These are phyloP conservation scores for Phialemoniopsis sp. DNA, from an alignment of 2,329 filamentous ascomycete species.

Conservation along the genomic window DNA sequence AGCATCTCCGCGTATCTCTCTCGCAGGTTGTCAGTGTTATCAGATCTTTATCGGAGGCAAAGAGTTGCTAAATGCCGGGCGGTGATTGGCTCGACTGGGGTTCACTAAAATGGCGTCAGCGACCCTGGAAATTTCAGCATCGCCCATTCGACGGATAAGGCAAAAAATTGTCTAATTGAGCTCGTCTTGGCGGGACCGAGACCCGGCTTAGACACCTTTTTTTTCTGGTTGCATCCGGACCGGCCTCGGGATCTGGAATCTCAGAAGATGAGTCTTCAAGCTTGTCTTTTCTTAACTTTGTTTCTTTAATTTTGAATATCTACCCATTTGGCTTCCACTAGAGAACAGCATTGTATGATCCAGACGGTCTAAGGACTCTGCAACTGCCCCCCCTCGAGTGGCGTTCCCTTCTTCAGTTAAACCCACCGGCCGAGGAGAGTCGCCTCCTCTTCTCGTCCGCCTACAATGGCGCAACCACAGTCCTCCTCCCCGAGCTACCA, in stretches of 20 bases:
- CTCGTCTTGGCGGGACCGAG: neutral
- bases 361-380: no score
- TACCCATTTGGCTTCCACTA: no score
- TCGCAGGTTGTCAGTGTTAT: no score
- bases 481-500: slow-evolving; percentile 16
- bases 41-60: no score
- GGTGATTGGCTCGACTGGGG: no score
- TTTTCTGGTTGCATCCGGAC: neutral
- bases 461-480: slow-evolving; percentile 1
- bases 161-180: neutral
- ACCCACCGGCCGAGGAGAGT: neutral
- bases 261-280: neutral
- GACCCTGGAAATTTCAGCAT: neutral
- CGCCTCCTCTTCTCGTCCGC: neutral
- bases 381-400: no score
- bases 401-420: neutral
- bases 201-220: neutral
- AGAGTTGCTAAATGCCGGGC: no score
- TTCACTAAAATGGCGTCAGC: neutral
- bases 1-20: no score
- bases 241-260: neutral
- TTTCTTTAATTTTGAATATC: neutral
- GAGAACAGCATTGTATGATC: no score
- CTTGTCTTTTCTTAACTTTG: neutral
- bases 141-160: neutral